A percentile compares a stretch with the other conserved stretches of the same genome.
These are phyloP conservation scores for Cercospora zeina DNA, from an alignment of 2,329 filamentous ascomycete genomes.

Conservation along the genomic window DNA sequence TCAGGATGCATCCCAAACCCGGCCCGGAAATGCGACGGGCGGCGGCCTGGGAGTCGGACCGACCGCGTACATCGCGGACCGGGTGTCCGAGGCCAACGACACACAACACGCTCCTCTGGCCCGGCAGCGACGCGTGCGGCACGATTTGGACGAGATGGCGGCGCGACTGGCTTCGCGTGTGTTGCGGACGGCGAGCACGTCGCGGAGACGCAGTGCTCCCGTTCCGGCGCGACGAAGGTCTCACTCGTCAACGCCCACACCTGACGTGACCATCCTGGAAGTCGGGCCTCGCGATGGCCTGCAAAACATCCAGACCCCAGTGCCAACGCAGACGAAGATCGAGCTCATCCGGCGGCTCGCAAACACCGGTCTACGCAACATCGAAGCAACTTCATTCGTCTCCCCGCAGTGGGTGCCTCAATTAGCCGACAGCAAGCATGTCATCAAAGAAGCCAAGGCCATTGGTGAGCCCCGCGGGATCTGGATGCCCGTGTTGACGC, in stretches of 20 bases:
- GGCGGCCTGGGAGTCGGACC: slow-evolving; percentile 10
- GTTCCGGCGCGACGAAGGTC: slow-evolving; percentile 9
- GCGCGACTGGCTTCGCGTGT: slow-evolving; percentile 10
- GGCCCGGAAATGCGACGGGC: not conserved
- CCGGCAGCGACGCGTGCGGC: not conserved
- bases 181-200: slow-evolving; percentile 5
- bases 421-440: slow-evolving; percentile 35
- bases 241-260: not conserved
- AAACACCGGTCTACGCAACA: slow-evolving; percentile 51
- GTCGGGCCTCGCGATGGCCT: slow-evolving; percentile 56
- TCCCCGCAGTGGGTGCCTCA: slow-evolving; percentile 58
- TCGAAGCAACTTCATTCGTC: slow-evolving; percentile 57
- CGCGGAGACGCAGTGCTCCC: not conserved
- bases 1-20: slow-evolving; percentile 16
- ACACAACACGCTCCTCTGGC: slow-evolving; percentile 5
- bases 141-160: slow-evolving; percentile 17
- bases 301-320: slow-evolving; percentile 55
- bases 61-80: slow-evolving; percentile 13
- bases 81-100: not conserved
- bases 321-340: slow-evolving; percentile 52
- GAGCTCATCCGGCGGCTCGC: slow-evolving; percentile 52
- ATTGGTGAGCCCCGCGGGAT: slow-evolving; percentile 19
- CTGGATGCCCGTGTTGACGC: slow-evolving; percentile 43
- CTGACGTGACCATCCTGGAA: slow-evolving; percentile 46
- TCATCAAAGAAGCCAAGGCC: slow-evolving; percentile 22